A percentile compares a stretch with the other conserved stretches of the same genome.
These are phyloP conservation scores for Phaeotremella skinneri DNA, from an alignment of 768 basidiomycete species.

Conservation along the genomic window DNA sequence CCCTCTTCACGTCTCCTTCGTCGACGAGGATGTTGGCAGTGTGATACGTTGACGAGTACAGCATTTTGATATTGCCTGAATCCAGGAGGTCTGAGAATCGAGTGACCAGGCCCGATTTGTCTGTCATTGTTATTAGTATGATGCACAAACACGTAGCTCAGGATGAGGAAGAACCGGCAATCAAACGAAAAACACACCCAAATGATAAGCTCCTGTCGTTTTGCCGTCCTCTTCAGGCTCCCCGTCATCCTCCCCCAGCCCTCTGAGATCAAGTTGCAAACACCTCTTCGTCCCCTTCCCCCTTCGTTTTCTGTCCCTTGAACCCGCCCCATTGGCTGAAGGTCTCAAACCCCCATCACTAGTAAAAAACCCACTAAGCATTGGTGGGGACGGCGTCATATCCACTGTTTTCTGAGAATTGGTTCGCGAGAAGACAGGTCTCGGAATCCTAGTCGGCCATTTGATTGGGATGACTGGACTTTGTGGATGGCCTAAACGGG, in stretches of 20 bases:
- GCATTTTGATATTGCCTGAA: slow-evolving; percentile 35
- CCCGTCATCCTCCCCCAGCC: slow-evolving; percentile 11
- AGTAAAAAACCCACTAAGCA: not conserved
- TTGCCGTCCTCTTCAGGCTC: not conserved
- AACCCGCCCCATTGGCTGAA: not conserved
- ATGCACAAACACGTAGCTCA: too few species aligned
- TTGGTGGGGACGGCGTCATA: not conserved
- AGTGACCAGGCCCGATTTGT: slow-evolving; percentile 40
- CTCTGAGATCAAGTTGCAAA: slow-evolving; percentile 41
- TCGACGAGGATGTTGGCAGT: slow-evolving; percentile 47
- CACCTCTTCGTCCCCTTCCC: slow-evolving; percentile 33
- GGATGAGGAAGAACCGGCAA: too few species aligned
- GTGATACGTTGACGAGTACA: slow-evolving; percentile 43
- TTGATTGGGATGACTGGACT: slow-evolving; percentile 9
- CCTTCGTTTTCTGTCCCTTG: slow-evolving; percentile 6
- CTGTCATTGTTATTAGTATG: slow-evolving; percentile 8
- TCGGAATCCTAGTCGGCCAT: slow-evolving; percentile 2
- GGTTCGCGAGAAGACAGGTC: not conserved
- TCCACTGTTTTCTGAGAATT: not conserved
- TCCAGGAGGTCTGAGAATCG: slow-evolving; percentile 36
- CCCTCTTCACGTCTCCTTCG: slow-evolving; percentile 35
- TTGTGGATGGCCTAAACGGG: not conserved
- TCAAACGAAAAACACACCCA: slow-evolving; percentile 21
- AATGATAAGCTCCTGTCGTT: slow-evolving; percentile 26
- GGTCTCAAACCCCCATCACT: too few species aligned